Conservation (phyloP, 257 asterid species). For the Nicotiana benthamiana region DNA sequence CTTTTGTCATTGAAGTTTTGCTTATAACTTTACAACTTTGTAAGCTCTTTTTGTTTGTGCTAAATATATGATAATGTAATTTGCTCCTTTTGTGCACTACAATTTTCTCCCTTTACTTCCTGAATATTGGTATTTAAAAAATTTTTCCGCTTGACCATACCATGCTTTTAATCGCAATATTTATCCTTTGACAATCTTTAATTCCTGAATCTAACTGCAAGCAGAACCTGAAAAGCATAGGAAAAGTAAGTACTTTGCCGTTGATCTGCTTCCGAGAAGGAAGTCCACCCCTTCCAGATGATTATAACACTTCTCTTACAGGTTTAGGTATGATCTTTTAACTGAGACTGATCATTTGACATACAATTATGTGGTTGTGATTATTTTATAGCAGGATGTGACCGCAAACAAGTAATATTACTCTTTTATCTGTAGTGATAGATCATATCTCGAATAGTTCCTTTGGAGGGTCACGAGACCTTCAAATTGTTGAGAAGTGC, state of each 20-base stretch:
- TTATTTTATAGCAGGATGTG: neutral
- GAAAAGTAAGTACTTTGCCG: constrained; percentile 46
- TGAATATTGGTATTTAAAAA: neutral
- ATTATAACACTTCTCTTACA: constrained; percentile 49
- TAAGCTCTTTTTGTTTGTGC: neutral
- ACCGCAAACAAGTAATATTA: constrained; percentile 8
- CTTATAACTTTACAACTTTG: constrained; percentile 1
- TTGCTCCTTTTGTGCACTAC: neutral
- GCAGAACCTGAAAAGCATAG: constrained; percentile 46
- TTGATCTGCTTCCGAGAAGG: constrained; percentile 92
- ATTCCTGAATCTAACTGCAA: constrained; percentile 7
- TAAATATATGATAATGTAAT: neutral
- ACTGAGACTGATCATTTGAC: neutral
- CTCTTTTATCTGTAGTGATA: constrained; percentile 38
- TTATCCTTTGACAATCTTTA: constrained; percentile 3
- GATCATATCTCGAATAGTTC: constrained; percentile 50
- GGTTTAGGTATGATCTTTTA: constrained; percentile 51
- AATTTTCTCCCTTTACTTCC: neutral
- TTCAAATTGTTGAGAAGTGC: constrained; percentile 72
- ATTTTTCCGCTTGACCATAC: neutral
- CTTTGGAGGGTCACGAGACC: constrained; percentile 46
- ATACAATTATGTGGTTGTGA: neutral
- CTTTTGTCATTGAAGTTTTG: neutral
- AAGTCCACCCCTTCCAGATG: constrained; percentile 93
- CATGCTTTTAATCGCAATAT: neutral